Conservation (phyloP, 345 rosid species). For the Brassica juncea region DNA sequence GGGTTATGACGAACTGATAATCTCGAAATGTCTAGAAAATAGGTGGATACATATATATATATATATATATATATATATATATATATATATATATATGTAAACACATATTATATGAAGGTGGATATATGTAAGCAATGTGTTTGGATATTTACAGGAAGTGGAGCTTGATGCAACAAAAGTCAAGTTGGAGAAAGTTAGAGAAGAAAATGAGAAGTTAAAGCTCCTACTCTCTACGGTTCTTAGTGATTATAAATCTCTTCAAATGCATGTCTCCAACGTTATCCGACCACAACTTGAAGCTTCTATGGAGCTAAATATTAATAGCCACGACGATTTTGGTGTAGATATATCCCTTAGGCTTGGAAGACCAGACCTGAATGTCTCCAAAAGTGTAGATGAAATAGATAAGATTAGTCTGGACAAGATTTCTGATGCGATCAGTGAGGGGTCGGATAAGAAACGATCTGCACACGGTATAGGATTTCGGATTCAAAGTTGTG, state of each 20-base stretch:
- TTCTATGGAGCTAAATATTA: constrained; percentile 42
- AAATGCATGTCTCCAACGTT: constrained; percentile 36
- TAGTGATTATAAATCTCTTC: constrained; percentile 51
- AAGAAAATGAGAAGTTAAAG: constrained; percentile 53
- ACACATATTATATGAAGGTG: neutral
- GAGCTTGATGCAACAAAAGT: constrained; percentile 47
- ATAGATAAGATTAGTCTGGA: neutral
- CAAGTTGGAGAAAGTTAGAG: constrained; percentile 45
- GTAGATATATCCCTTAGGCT: constrained; percentile 51
- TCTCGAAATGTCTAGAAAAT: neutral
- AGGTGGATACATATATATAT: neutral
- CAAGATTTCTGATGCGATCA: constrained; percentile 10
- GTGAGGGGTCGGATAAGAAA: constrained; percentile 1
- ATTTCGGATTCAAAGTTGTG: constrained; percentile 39
- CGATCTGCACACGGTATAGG: constrained; percentile 43
- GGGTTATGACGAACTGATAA: neutral
- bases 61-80: too few relatives aligned
- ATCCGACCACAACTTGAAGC: constrained; percentile 39
- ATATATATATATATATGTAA: neutral
- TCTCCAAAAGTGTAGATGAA: constrained; percentile 9
- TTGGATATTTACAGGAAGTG: constrained; percentile 32
- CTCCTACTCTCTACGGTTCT: constrained; percentile 36
- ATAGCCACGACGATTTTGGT: constrained; percentile 33
- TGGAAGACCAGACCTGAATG: constrained; percentile 36
- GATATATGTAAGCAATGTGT: neutral